Conservation (phyloP, 257 asterid genomes). For the Nicotiana benthamiana region DNA sequence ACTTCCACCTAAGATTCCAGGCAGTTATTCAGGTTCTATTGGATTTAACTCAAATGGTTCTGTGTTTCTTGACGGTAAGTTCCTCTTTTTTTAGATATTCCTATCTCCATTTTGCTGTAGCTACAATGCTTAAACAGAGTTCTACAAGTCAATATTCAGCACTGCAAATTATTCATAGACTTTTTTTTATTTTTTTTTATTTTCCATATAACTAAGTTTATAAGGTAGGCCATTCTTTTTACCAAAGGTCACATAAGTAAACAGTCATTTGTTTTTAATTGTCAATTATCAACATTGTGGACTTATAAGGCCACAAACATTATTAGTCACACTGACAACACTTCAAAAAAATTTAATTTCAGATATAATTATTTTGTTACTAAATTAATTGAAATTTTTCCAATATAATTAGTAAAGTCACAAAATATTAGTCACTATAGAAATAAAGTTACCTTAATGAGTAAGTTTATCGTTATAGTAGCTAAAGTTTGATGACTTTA, state of each 20-base stretch:
- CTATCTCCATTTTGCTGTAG: not conserved
- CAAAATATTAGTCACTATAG: not conserved
- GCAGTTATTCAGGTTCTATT: constrained; percentile 60
- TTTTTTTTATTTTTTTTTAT: not conserved
- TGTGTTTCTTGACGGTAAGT: constrained; percentile 66
- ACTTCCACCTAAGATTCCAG: constrained; percentile 52
- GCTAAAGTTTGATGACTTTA: not conserved
- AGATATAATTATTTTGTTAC: not conserved
- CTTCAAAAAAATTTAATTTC: not conserved
- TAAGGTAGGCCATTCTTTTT: not conserved
- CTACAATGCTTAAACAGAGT: constrained; percentile 4
- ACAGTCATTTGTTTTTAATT: not conserved
- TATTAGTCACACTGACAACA: not conserved
- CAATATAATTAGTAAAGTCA: not conserved
- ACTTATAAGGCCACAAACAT: not conserved
- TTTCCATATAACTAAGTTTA: not conserved
- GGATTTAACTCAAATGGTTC: constrained; percentile 80
- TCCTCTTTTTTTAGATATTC: not conserved
- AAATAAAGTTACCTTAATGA: not conserved
- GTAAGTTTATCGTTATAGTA: not conserved
- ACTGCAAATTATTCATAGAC: not conserved
- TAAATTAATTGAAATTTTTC: not conserved
- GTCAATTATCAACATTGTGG: not conserved
- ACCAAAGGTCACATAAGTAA: not conserved
- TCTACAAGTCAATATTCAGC: constrained; percentile 12